A percentile compares a stretch with the other conserved stretches of the same genome.
phyloP scores from a whole-genome alignment of 768 basidiomycete species.

The Suillus brevipes region DNA sequence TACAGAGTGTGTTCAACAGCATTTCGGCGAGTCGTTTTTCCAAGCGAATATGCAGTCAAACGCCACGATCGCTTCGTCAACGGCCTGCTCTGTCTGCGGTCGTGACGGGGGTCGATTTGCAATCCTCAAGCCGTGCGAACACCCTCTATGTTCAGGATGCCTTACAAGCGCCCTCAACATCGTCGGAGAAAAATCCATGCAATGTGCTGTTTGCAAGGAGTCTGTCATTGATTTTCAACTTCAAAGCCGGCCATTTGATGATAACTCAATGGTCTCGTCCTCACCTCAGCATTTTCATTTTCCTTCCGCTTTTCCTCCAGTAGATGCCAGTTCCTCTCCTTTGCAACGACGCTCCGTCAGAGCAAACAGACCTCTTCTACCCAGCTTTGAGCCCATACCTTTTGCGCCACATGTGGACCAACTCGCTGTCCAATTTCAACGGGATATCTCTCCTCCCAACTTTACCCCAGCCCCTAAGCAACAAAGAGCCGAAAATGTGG shows the following conservation, averaged over 20 bases:
- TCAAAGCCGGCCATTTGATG: conserved; percentile 26
- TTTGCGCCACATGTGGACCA: conserved; percentile 35
- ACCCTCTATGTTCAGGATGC: conserved; percentile 77
- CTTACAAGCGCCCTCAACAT: conserved; percentile 86
- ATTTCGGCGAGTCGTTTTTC: conserved; percentile 18
- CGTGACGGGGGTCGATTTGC: conserved; percentile 50
- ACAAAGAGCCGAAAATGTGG: conserved; percentile 45
- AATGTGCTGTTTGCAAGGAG: conserved; percentile 75
- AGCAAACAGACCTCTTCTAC: conserved; percentile 28
- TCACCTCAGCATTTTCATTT: conserved; percentile 14
- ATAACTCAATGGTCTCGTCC: conserved; percentile 19
- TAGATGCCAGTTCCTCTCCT: conserved; percentile 21
- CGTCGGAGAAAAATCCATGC: conserved; percentile 87
- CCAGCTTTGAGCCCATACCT: conserved; percentile 26
- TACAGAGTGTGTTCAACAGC: conserved; percentile 28
- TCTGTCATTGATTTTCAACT: conserved; percentile 72
- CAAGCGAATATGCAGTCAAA: conserved; percentile 25
- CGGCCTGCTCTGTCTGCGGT: conserved; percentile 66
- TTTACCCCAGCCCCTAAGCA: conserved; percentile 11
- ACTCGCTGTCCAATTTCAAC: conserved; percentile 27
- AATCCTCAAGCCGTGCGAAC: conserved; percentile 71
- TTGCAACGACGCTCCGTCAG: conserved; percentile 27
- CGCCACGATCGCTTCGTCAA: conserved; percentile 14
- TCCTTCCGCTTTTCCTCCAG: conserved; percentile 10
- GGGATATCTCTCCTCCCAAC: conserved; percentile 16